Conservation (phyloP, 2,329 filamentous ascomycete species). For the Fusarium austroafricanum region DNA sequence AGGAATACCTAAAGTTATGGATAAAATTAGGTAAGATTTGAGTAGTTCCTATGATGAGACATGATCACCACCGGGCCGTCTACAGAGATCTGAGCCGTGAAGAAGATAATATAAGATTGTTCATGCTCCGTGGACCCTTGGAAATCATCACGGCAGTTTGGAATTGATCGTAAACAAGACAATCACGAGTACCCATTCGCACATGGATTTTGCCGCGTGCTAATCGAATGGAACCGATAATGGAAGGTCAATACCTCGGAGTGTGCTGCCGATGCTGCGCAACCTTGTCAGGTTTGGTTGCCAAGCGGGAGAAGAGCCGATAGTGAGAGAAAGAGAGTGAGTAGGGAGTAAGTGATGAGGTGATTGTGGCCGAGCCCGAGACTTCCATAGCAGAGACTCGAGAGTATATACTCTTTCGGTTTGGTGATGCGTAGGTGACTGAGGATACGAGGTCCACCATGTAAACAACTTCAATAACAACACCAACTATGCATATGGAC, state of each 20-base stretch:
- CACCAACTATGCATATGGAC: conserved; percentile 11
- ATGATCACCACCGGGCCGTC: no score
- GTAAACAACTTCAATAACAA: conserved; percentile 24
- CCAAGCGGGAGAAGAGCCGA: conserved; percentile 18
- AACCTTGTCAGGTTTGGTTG: conserved; percentile 24
- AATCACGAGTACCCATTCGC: not conserved
- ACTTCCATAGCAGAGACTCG: not conserved
- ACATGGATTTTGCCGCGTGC: conserved; percentile 10
- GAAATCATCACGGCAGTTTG: conserved; percentile 9
- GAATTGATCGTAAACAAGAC: not conserved
- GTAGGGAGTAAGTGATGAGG: conserved; percentile 6
- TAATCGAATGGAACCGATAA: conserved; percentile 5
- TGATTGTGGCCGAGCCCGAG: conserved; percentile 1
- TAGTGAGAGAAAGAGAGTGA: not conserved
- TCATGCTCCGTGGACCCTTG: no score
- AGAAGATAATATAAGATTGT: no score
- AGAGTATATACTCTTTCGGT: not conserved
- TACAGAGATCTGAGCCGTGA: no score
- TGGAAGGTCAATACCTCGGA: conserved; percentile 11
- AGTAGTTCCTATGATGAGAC: no score
- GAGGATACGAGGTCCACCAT: conserved; percentile 17
- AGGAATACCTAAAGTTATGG: no score
- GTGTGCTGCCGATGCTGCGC: conserved; percentile 16
- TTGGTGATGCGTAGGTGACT: not conserved
- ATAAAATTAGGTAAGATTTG: no score